Evolutionary conservation across 257 asterid species (phyloP), one percentile per base, ranked within the genome.

Genomic region (Solanum neorickii): DNA sequence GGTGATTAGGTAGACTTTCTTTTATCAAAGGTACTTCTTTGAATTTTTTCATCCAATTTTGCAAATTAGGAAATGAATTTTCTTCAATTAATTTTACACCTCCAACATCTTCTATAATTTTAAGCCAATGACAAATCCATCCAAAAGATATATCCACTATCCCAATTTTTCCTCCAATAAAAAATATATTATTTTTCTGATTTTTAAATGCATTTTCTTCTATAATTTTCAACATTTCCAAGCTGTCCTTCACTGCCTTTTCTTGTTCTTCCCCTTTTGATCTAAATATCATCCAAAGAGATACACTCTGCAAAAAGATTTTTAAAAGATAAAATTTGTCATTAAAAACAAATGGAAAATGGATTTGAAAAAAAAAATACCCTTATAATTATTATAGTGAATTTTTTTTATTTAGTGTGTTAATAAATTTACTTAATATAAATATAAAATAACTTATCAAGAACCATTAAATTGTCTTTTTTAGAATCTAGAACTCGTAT

Each of bases 81-180:
- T 66, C 78, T 49, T 87, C 74, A 33, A 87, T 2, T 3, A 87
- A 5, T 6, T 87, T 82, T 6, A 80, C 46, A 47, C 76, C 83
- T 52, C 42, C 86, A 52, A 83, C 82, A 27, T 82, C 87, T 82
- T 87, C 83, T 29, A 82, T 49, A 37, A 70, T 72, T 66, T 82
- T 85, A 4, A 66, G 13, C 89, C 89, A 82, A 10, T 66, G 82
- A 87, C 31, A 42, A 68, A 87, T 31, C 87, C 89, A 82, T 29
- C 89, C 89, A 69, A 87, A 82, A 20, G 86, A 31, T 82, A 87
- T 46, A 14, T 87, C 89, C 20, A 69, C 47, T 49, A 87, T 77
- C 72, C 89, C 89, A 87, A 87, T 13, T 15, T 49, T 70, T 18
- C 16, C 76, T 37, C 87, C 89, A 49, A 14, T 69, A 13, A 87